phyloP scores from a whole-genome alignment of 176 grass and related monocot genomes.

The Aegilops tauschii region DNA sequence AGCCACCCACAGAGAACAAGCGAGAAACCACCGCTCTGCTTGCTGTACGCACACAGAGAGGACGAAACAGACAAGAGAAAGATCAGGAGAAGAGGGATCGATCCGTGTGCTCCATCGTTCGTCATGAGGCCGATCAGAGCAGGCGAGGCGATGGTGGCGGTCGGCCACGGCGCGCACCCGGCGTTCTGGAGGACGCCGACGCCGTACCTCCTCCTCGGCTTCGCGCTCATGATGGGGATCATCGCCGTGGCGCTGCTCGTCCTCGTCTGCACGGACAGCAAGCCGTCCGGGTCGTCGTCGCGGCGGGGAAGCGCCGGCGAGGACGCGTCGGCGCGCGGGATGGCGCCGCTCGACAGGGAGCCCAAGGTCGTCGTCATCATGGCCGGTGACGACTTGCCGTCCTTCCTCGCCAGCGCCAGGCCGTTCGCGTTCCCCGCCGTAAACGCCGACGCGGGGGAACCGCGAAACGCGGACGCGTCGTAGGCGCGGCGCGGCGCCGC shows the following conservation, averaged over 20 bases:
- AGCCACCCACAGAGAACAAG: too few relatives aligned
- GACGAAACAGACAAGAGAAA: neutral
- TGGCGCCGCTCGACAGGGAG: neutral
- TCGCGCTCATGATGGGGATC: constrained; percentile 21
- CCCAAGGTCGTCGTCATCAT: constrained; percentile 44
- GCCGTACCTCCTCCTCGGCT: constrained; percentile 36
- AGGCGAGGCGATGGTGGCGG: neutral
- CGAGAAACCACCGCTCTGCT: too few relatives aligned
- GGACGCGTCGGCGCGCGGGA: neutral
- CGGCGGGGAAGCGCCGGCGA: neutral
- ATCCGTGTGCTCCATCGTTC: too few relatives aligned
- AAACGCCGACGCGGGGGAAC: neutral
- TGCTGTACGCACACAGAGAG: too few relatives aligned
- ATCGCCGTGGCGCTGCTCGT: constrained; percentile 33
- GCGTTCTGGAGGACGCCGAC: constrained; percentile 40
- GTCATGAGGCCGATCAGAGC: too few relatives aligned
- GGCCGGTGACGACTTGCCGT: constrained; percentile 23
- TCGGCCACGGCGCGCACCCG: neutral
- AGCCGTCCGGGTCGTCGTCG: neutral
- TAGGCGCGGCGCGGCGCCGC: neutral
- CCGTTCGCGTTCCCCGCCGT: neutral
- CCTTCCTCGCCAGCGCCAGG: constrained; percentile 45
- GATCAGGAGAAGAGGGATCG: neutral
- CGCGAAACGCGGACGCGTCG: neutral
- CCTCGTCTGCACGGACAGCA: constrained; percentile 32